Evolutionary conservation across 345 rosid species (phyloP), one percentile per base, ranked within the genome.

Genomic region (Salix arbutifolia): DNA sequence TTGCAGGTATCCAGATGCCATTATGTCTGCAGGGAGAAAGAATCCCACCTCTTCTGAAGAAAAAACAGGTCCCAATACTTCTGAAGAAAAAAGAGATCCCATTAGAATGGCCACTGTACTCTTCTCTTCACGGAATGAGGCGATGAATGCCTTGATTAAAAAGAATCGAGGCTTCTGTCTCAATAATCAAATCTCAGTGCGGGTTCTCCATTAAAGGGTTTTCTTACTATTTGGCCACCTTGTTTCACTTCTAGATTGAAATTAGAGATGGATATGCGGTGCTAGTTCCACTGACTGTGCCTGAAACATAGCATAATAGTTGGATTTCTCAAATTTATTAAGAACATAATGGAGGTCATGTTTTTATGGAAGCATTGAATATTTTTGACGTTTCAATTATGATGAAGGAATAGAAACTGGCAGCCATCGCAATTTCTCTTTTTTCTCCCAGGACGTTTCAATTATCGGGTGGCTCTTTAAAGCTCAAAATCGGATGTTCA

Each of bases 91-190:
- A 65, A 9, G 25, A 33, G 8, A 69, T 18, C 25, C 85, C 6
- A 30, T 77, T 75, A 89, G 75, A 84, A 35, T 77, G 72, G 91
- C 89, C 16, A 71, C 76, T 26, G 88, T 92, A 69, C 87, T 70
- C 48, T 91, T 88, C 81, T 84, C 85, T 52, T 82, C 91, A 10
- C 85, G 78, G 78, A 84, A 74, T 11, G 88, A 86, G 69, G 96
- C 97, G 14, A 89, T 85, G 89, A 88, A 89, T 76, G 89, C 93
- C 10, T 85, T 81, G 77, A 77, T 91, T 44, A 86, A 73, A 28
- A 92, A 88, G 85, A 88, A 94, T 78, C 73, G 90, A 76, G 83
- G 80, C 76, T 84, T 89, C 82, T 88, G 89, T 83, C 91, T 87
- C 80, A 92, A 90, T 76, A 80, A 72, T 80, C 92, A 82, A 81